These are phyloP conservation scores for Salix dunnii DNA, from an alignment of 345 rosid species.

Conservation along the genomic window DNA sequence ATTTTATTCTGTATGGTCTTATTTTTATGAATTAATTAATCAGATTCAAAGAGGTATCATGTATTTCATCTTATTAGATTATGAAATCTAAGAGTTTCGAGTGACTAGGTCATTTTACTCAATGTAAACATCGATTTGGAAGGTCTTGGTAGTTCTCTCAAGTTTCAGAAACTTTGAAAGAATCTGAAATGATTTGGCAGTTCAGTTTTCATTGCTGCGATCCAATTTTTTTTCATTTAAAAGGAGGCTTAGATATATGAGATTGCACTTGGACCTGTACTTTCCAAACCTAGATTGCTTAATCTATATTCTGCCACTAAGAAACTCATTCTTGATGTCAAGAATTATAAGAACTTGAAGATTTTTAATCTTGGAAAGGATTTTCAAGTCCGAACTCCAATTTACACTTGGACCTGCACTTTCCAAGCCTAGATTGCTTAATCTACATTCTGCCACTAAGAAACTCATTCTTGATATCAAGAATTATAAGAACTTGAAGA, in stretches of 20 bases:
- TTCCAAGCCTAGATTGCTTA: no score
- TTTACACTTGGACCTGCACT: no score
- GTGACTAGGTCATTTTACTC: neutral
- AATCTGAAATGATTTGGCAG: neutral
- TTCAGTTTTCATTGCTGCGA: neutral
- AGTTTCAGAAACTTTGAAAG: neutral
- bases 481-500: no score
- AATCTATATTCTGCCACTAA: neutral
- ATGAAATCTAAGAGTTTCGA: neutral
- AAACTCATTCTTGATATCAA: no score
- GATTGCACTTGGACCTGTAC: neutral
- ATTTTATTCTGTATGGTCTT: no score
- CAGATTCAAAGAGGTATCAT: constrained; percentile 22
- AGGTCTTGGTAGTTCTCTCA: neutral
- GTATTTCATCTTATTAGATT: neutral
- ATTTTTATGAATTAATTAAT: no score
- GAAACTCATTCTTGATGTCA: neutral
- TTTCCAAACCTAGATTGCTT: neutral
- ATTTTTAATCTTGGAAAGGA: neutral
- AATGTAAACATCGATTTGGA: neutral
- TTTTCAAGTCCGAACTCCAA: neutral
- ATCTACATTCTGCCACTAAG: no score
- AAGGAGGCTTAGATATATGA: neutral
- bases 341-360: neutral
- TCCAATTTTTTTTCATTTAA: neutral